Evolutionary conservation across 208 protist genomes (phyloP), one percentile per base, ranked within the genome.

Genomic region (Trypanosoma boissoni): DNA sequence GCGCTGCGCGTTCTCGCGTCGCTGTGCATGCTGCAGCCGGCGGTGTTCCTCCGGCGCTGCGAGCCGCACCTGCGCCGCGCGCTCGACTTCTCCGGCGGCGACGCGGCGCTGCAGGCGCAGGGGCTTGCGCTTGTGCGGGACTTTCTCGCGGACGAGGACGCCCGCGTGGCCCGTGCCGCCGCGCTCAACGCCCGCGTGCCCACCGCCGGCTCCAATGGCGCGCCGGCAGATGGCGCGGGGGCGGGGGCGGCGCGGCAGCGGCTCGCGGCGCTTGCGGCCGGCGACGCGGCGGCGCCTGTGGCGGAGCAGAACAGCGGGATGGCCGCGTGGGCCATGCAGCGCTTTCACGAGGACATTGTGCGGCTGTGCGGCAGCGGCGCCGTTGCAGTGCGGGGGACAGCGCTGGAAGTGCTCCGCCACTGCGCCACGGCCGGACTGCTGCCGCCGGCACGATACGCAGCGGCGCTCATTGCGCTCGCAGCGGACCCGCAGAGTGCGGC

Each of bases 251-350:
- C 26, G 8, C 14, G 51, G 51, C 51, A 42, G 26, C 6, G 9
- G 12, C 9, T 7, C 21, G 14, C 51, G 14, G 34, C 12, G 8
- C 34, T 39, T 39, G 8, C 34, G 34, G 8, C 34, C 8, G 24
- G 57, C n/a, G 50, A 52, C 9, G n/a, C 20, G n/a, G 26, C 52
- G 12, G 50, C 54, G 5, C 32, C 26, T 27, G 29, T 66, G 45
- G 68, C 73, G 27, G 84, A 91, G 29, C 74, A 88, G 54, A 95
- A 91, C 64, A 95, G 86, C 58, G 88, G 88, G 50, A 92, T 95
- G 86, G 68, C 79, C 20, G 90, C 86, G 12, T 95, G 88, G 86
- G 50, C 90, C 24, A 74, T 95, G 54, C 83, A 91, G 57, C 51
- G 70, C 20, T 91, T 93, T 55, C 74, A 89, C 49, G 50, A 8